Evolutionary conservation across 164 flowering plant species (phyloP), one percentile per base, ranked within the genome.

Genomic region (Sedum album): DNA sequence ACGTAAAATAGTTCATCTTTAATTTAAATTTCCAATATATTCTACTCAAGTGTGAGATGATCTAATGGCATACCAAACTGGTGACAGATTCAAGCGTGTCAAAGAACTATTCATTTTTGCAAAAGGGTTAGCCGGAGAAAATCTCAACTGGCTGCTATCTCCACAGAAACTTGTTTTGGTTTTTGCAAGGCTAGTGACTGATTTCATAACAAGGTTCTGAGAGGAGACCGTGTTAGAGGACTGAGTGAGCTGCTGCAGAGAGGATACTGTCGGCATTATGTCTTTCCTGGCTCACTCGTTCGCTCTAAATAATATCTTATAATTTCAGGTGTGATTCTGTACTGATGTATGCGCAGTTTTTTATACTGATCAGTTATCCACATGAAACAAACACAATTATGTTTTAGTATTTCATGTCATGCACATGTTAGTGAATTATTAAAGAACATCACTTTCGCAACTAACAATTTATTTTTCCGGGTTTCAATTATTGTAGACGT

Each of bases 201-300:
- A 55, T 3, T 25, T 55, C 31, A 26, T 23, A 4, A 13, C 28
- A 55, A 23, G 60, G 1, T 55, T 30, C 0, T 8, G 60, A 55
- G 60, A 48, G 5, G 53, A 55, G 60, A 31, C 60, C 60, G 25
- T 55, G 60, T 14, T 25, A 1, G 60, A 55, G 31, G 31, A 30
- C 31, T 55, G 60, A 55, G 60, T 55, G 15, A 55, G 30, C 60
- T 55, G 60, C 60, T 55, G 60, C 60, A 55, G 60, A 9, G 60
- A 55, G 31, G 0, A 55, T 4, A 55, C 15, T 55, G 31, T 0
- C 25, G 31, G 30, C 60, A 23, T 55, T 2, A 25, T 23, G 60
- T 8, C 60, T 23, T 5, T 55, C 2, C 25, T 49, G n/a, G n/a
- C n/a, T n/a, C n/a, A n/a, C n/a, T n/a, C n/a, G n/a, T n/a, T n/a